Percentiles rank a stretch among this genome's conserved stretches.
phyloP scores from a whole-genome alignment of 805 yeast genomes.

The Myxozyma neotropica region DNA sequence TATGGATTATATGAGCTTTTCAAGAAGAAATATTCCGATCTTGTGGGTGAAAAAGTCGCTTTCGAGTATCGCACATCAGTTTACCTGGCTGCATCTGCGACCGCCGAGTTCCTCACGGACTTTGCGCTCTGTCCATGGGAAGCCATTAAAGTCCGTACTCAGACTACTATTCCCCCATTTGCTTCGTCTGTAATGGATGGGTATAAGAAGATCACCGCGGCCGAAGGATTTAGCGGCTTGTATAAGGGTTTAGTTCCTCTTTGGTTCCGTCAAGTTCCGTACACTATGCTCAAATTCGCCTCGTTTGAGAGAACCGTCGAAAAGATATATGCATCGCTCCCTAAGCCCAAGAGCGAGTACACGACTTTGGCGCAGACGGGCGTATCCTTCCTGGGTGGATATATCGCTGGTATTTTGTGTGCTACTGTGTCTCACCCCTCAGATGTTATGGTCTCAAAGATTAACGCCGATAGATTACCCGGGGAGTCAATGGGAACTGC shows the following conservation, averaged over 20 bases:
- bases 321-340: constrained; percentile 64
- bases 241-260: constrained; percentile 89
- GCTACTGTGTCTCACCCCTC: constrained; percentile 97
- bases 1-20: constrained; percentile 92
- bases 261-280: constrained; percentile 95
- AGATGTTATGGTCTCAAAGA: constrained; percentile 93
- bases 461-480: constrained; percentile 68
- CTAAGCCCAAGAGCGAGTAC: constrained; percentile 62
- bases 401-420: constrained; percentile 94
- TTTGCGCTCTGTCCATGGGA: constrained; percentile 88
- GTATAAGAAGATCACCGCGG: constrained; percentile 60
- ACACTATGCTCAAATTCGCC: constrained; percentile 96
- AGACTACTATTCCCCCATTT: constrained; percentile 87
- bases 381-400: constrained; percentile 91
- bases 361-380: constrained; percentile 80
- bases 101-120: constrained; percentile 93
- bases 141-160: constrained; percentile 84
- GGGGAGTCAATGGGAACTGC: constrained; percentile 61
- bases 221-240: constrained; percentile 71
- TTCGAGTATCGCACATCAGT: constrained; percentile 68
- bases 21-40: constrained; percentile 71
- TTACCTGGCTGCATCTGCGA: constrained; percentile 81
- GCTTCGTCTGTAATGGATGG: constrained; percentile 67
- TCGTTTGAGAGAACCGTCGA: constrained; percentile 89
- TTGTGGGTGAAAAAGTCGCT: constrained; percentile 64